Percentiles rank a stretch among this genome's conserved stretches.
Conservation (phyloP, 208 protist species). For the Tritrichomonas foetus region DNA sequence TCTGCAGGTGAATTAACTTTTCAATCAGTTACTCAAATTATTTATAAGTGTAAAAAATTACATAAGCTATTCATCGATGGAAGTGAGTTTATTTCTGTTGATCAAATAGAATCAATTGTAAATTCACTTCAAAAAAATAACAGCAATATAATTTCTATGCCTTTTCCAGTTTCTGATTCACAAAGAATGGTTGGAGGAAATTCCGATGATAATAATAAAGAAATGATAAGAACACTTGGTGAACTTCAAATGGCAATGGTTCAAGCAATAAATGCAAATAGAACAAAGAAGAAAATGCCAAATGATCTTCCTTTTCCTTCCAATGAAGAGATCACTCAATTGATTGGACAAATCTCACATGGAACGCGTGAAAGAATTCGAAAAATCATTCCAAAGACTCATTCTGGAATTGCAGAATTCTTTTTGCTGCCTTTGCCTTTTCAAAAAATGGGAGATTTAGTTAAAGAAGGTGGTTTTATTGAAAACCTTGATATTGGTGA, state of each 20-base stretch:
- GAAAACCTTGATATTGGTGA: not conserved
- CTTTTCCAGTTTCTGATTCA: not conserved
- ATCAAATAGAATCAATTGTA: not conserved
- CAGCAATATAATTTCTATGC: not conserved
- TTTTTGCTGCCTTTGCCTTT: not conserved
- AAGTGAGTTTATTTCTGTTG: not conserved
- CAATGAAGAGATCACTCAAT: not conserved
- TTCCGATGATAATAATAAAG: not conserved
- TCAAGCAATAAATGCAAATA: not conserved
- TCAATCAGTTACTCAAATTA: not conserved
- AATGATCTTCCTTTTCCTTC: conserved; percentile 2
- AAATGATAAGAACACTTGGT: not conserved
- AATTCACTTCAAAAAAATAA: not conserved
- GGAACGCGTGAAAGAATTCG: not conserved
- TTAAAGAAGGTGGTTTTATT: not conserved
- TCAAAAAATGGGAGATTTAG: not conserved
- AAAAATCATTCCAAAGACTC: not conserved
- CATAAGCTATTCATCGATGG: not conserved
- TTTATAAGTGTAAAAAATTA: not conserved
- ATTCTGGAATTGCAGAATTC: not conserved
- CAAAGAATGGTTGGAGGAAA: not conserved
- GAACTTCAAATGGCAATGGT: not conserved
- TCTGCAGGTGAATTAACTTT: not conserved
- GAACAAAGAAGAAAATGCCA: not conserved
- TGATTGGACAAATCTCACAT: not conserved